Evolutionary conservation across 257 asterid genomes (phyloP), one percentile per base, ranked within the genome.

Genomic region (Dorcoceras hygrometricum): DNA sequence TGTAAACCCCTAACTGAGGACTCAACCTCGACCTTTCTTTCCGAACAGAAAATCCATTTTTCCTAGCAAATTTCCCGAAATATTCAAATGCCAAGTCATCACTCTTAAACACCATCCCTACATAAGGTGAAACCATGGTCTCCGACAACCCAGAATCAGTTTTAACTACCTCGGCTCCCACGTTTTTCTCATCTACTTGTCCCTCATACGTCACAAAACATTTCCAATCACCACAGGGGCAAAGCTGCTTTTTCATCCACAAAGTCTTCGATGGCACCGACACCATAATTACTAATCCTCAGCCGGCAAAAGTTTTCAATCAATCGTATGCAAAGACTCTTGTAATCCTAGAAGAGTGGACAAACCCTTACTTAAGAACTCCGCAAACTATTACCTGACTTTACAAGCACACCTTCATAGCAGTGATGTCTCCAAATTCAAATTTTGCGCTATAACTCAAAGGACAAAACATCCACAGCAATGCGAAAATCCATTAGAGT

Each of bases 191-290:
- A 9, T 80, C 77, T 22, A 78, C 43, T 36, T 85, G 86, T 58
- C 77, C 78, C 55, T 84, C 95, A 23, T 68, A 72, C 32, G 82
- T 68, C 48, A 80, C 61, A 65, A 84, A 85, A 67, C 95, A 85
- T 79, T 85, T 87, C 91, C 95, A 87, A 74, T 87, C 86, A 23
- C 91, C 95, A 73, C 91, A 87, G 0, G 87, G 91, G 68, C 91
- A 85, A 70, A 84, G 87, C 75, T 82, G 91, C 73, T 80, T 78
- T 69, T 74, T 81, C 78, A 75, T 76, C 91, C 95, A 87, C 71
- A 79, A 70, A 68, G 69, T 58, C 71, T 79, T 79, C 19, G 82
- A 77, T 51, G 76, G 86, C 20, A 75, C 29, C 14, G 81, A 80
- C 28, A 65, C 82, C 87, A 87, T 87, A 63, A 24, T 48, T 71